Evolutionary conservation across 192 early-diverging fungal genomes (phyloP).

Genomic region (Geranomyces variabilis): DNA sequence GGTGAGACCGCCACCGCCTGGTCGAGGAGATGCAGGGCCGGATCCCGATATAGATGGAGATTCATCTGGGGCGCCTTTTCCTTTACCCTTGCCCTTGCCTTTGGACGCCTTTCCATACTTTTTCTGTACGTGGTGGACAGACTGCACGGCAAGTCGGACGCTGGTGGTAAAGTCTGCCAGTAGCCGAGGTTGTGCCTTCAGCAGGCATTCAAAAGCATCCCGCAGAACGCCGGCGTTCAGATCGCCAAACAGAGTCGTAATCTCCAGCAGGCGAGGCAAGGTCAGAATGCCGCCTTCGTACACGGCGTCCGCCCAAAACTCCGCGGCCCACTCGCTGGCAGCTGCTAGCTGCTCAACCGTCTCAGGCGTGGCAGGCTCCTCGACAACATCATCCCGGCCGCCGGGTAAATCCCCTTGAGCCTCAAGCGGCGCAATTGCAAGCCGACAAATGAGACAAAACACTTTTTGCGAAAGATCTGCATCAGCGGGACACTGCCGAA

Average conservation of each 20-base stretch:
- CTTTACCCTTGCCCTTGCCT: conserved; percentile 37
- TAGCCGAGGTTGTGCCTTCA: conserved; percentile 8
- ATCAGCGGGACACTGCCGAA: conserved; percentile 7
- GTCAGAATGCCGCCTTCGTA: conserved; percentile 18
- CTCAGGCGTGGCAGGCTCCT: too few species aligned
- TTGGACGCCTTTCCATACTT: conserved; percentile 34
- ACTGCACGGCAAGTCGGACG: conserved; percentile 16
- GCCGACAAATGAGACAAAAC: conserved; percentile 17
- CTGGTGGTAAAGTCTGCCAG: conserved; percentile 9
- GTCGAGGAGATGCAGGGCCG: conserved; percentile 1
- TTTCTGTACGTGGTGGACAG: conserved; percentile 40
- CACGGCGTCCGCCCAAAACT: conserved; percentile 20
- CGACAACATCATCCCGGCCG: background rate
- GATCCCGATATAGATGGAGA: background rate
- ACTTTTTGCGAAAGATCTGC: conserved; percentile 23
- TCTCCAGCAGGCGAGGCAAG: conserved; percentile 22
- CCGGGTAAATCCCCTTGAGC: background rate
- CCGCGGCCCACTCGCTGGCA: conserved; percentile 14
- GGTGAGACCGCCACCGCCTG: background rate
- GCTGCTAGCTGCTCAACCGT: conserved; percentile 12
- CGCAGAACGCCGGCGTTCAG: conserved; percentile 13
- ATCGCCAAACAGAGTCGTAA: conserved; percentile 9
- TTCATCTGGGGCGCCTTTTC: conserved; percentile 24
- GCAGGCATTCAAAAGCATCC: conserved; percentile 12
- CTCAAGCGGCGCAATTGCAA: conserved; percentile 24